phyloP scores from a whole-genome alignment of 2,329 filamentous ascomycete species.

The Exserohilum rostratum region DNA sequence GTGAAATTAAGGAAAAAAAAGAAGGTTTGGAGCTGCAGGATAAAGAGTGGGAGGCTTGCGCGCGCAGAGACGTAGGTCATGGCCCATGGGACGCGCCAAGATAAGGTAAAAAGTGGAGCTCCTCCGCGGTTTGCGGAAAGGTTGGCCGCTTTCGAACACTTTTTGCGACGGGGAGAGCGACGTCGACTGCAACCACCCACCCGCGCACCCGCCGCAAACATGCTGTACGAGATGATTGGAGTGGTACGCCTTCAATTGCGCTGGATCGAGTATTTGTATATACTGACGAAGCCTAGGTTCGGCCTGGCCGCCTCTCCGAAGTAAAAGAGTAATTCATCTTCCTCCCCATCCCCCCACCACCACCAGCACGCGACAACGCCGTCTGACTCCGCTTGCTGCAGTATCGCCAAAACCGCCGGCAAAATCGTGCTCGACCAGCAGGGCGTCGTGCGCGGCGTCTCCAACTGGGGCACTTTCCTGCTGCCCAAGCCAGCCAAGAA shows the following conservation, averaged over 20 bases:
- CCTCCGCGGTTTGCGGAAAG: constrained; percentile 21
- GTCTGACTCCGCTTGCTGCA: constrained; percentile 45
- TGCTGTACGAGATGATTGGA: constrained; percentile 98
- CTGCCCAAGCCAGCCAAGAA: constrained; percentile 80
- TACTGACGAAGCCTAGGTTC: constrained; percentile 66
- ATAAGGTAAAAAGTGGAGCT: constrained; percentile 10
- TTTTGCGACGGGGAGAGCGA: constrained; percentile 28
- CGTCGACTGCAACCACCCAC: background rate
- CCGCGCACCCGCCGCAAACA: constrained; percentile 48
- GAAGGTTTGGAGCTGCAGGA: background rate
- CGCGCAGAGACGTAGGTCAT: constrained; percentile 12
- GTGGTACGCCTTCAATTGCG: constrained; percentile 67
- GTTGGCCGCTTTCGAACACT: constrained; percentile 27
- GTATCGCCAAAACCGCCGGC: constrained; percentile 86
- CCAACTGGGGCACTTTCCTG: constrained; percentile 93
- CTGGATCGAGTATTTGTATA: background rate
- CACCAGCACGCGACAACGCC: background rate
- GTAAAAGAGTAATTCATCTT: constrained; percentile 79
- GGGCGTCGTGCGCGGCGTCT: constrained; percentile 88
- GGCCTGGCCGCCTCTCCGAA: constrained; percentile 85
- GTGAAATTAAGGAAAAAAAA: background rate
- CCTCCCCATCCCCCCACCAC: background rate
- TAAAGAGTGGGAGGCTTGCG: background rate
- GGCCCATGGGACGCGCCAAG: constrained; percentile 13
- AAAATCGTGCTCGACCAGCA: constrained; percentile 79